Evolutionary conservation across 345 rosid genomes (phyloP).

Genomic region (Litchi chinensis): DNA sequence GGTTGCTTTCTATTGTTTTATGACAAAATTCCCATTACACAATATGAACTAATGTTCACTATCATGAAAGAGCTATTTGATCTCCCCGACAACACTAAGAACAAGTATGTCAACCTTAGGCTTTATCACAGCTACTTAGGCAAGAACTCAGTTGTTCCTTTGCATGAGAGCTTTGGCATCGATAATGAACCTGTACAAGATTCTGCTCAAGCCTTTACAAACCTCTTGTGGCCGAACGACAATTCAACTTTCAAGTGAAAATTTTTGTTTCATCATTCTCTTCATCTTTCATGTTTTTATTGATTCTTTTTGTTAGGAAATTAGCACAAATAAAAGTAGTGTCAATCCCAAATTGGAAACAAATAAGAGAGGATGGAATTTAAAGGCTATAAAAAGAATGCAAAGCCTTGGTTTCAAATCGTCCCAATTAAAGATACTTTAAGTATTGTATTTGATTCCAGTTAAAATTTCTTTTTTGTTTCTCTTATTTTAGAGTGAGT

Average conservation of each 20-base stretch:
- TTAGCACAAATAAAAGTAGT: no score
- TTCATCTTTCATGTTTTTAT: neutral
- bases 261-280: neutral
- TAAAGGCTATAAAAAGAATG: no score
- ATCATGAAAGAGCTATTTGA: slow-evolving; percentile 36
- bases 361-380: no score
- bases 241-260: slow-evolving; percentile 43
- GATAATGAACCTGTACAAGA: slow-evolving; percentile 29
- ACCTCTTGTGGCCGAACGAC: slow-evolving; percentile 52
- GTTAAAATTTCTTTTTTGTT: no score
- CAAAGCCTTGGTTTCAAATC: no score
- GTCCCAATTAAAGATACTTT: no score
- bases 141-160: slow-evolving; percentile 29
- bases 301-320: neutral
- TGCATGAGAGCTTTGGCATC: slow-evolving; percentile 44
- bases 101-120: slow-evolving; percentile 30
- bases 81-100: slow-evolving; percentile 46
- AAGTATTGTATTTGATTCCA: no score
- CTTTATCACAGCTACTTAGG: slow-evolving; percentile 43
- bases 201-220: slow-evolving; percentile 32
- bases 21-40: slow-evolving; percentile 12
- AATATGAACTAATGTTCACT: slow-evolving; percentile 27
- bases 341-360: no score
- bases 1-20: slow-evolving; percentile 39
- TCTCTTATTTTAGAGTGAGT: no score